A percentile compares a stretch with the other conserved stretches of the same genome.
phyloP scores from a whole-genome alignment of 75 land plant species.

The Selaginella moellendorffii region DNA sequence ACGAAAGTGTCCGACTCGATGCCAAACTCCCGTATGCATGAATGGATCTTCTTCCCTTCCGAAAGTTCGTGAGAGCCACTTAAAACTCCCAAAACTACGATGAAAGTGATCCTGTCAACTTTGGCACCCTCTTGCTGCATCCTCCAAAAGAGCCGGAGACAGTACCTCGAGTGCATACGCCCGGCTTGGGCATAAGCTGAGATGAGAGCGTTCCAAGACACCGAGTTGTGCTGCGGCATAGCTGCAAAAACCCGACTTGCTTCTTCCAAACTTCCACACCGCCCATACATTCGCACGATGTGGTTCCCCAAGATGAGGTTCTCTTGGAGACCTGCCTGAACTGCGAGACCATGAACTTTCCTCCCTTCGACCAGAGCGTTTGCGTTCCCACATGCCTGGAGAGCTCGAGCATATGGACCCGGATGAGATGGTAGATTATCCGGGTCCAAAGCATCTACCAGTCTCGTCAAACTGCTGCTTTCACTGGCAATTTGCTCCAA shows the following conservation, averaged over 20 bases:
- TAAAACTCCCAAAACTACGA: conserved; percentile 32
- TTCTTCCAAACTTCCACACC: conserved; percentile 3
- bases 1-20: conserved; percentile 9
- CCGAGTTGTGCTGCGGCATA: neutral
- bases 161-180: conserved; percentile 1
- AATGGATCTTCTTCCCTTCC: conserved; percentile 8
- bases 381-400: neutral
- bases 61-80: conserved; percentile 8
- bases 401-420: neutral
- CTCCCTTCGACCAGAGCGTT: neutral
- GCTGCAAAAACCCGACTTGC: neutral
- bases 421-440: neutral
- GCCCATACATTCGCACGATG: conserved; percentile 3
- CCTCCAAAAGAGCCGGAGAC: conserved; percentile 14
- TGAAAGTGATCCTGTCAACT: conserved; percentile 33
- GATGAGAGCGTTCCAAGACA: conserved; percentile 3
- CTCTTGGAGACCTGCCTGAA: neutral
- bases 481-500: neutral
- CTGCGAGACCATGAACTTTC: neutral
- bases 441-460: neutral
- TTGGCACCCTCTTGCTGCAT: conserved; percentile 29
- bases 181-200: conserved; percentile 7
- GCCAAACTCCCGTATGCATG: conserved; percentile 10
- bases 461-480: neutral
- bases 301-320: neutral